Evolutionary conservation across 1,284 basidiomycete genomes (phyloP).

Genomic region (Ceratobasidium sp.): DNA sequence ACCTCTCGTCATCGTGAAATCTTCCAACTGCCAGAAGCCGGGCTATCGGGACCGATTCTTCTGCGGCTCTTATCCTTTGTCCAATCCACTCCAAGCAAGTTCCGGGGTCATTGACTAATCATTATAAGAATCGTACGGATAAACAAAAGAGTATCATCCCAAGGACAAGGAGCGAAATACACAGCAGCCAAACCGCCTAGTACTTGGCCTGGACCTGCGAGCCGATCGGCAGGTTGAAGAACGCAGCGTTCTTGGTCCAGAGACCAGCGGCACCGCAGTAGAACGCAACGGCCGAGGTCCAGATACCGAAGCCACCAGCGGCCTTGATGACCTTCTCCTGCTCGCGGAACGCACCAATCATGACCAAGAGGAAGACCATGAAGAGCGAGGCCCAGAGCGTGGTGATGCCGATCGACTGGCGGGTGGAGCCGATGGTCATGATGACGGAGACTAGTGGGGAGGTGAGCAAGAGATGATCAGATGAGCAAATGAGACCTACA

Average conservation of each 20-base stretch:
- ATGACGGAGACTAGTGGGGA: slow-evolving; percentile 39
- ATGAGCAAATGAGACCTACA: slow-evolving; percentile 49
- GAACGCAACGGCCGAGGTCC: slow-evolving; percentile 75
- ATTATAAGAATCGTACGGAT: slow-evolving; percentile 12
- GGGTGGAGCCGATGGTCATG: slow-evolving; percentile 53
- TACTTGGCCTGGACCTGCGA: slow-evolving; percentile 45
- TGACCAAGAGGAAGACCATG: slow-evolving; percentile 55
- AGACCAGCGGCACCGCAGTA: slow-evolving; percentile 72
- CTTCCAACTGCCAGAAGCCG: neutral
- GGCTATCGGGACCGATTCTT: too few relatives aligned
- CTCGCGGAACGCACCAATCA: slow-evolving; percentile 47
- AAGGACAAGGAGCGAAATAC: slow-evolving; percentile 26
- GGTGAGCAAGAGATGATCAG: neutral
- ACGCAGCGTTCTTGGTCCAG: slow-evolving; percentile 59
- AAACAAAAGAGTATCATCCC: slow-evolving; percentile 27
- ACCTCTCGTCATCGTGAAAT: neutral
- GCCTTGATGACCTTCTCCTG: slow-evolving; percentile 60
- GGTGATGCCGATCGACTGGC: slow-evolving; percentile 53
- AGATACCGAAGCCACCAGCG: slow-evolving; percentile 78
- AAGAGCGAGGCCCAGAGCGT: slow-evolving; percentile 59
- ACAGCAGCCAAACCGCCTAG: neutral
- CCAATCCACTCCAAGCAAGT: neutral
- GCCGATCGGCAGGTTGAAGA: slow-evolving; percentile 44
- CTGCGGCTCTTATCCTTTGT: neutral
- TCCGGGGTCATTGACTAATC: neutral